Percentiles rank a stretch among this genome's conserved stretches.
phyloP scores from a whole-genome alignment of 257 asterid genomes.

The Hygrophila difformis region DNA sequence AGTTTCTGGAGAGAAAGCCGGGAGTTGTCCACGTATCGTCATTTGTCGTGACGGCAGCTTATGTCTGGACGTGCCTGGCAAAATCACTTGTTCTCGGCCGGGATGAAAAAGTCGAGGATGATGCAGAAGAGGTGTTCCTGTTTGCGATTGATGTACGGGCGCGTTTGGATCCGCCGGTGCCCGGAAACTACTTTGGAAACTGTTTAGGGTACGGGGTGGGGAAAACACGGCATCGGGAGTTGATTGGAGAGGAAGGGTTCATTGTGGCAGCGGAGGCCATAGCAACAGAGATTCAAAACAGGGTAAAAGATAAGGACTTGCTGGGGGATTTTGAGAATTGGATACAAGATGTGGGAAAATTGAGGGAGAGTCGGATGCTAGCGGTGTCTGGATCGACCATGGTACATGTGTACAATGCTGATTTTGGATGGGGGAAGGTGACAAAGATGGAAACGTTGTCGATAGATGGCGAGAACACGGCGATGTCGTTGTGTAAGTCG shows the following conservation, averaged over 20 bases:
- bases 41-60: slow-evolving; percentile 29
- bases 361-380: not conserved
- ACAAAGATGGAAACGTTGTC: slow-evolving; percentile 21
- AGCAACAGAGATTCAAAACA: slow-evolving; percentile 16
- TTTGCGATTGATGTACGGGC: slow-evolving; percentile 26
- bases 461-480: slow-evolving; percentile 16
- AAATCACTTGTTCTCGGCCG: slow-evolving; percentile 14
- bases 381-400: slow-evolving; percentile 28
- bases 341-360: not conserved
- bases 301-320: slow-evolving; percentile 12
- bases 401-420: slow-evolving; percentile 22
- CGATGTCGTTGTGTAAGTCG: slow-evolving; percentile 18
- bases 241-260: slow-evolving; percentile 22
- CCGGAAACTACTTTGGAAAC: slow-evolving; percentile 27
- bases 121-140: slow-evolving; percentile 16
- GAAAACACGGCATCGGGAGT: not conserved
- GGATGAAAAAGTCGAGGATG: not conserved
- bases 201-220: slow-evolving; percentile 14
- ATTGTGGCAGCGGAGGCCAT: slow-evolving; percentile 12
- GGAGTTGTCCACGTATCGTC: slow-evolving; percentile 24
- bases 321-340: slow-evolving; percentile 12
- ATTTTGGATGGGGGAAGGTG: slow-evolving; percentile 36
- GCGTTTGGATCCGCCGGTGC: slow-evolving; percentile 16
- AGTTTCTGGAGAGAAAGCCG: slow-evolving; percentile 12
- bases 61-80: slow-evolving; percentile 27